Evolutionary conservation across 176 grass and related monocot genomes (phyloP).

Genomic region (Carex kokanica): DNA sequence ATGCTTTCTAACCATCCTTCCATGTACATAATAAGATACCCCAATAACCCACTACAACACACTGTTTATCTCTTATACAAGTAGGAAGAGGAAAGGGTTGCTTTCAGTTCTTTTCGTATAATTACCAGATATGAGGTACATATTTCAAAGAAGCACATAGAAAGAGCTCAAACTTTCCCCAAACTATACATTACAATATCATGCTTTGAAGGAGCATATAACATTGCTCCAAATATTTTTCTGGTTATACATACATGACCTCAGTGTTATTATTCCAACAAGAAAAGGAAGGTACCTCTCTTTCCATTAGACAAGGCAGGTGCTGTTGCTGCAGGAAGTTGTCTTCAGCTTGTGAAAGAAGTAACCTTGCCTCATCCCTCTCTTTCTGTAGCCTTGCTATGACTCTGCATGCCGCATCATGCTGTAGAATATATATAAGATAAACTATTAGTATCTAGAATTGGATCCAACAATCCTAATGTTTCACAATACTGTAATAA

Average conservation of each 20-base stretch:
- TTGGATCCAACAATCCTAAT: slow-evolving; percentile 18
- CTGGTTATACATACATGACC: background rate
- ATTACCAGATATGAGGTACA: background rate
- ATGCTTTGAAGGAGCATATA: background rate
- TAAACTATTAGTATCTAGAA: background rate
- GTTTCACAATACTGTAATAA: background rate
- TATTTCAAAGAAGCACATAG: background rate
- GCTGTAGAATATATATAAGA: slow-evolving; percentile 39
- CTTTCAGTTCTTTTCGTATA: background rate
- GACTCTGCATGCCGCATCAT: slow-evolving; percentile 97
- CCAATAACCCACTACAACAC: background rate
- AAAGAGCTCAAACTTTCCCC: slow-evolving; percentile 17
- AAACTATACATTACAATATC: background rate
- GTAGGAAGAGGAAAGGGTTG: background rate
- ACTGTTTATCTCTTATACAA: background rate
- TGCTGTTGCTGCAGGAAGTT: slow-evolving; percentile 56
- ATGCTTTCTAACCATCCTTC: background rate
- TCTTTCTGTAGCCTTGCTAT: slow-evolving; percentile 99
- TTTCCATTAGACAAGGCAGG: slow-evolving; percentile 68
- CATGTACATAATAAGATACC: background rate
- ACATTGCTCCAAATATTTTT: slow-evolving; percentile 10
- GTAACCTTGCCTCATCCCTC: slow-evolving; percentile 89
- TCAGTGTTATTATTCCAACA: background rate
- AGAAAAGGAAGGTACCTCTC: slow-evolving; percentile 50
- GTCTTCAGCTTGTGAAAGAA: slow-evolving; percentile 86